These are phyloP conservation scores for Fraxinus cuspidata DNA, from an alignment of 257 asterid genomes.

Conservation along the genomic window DNA sequence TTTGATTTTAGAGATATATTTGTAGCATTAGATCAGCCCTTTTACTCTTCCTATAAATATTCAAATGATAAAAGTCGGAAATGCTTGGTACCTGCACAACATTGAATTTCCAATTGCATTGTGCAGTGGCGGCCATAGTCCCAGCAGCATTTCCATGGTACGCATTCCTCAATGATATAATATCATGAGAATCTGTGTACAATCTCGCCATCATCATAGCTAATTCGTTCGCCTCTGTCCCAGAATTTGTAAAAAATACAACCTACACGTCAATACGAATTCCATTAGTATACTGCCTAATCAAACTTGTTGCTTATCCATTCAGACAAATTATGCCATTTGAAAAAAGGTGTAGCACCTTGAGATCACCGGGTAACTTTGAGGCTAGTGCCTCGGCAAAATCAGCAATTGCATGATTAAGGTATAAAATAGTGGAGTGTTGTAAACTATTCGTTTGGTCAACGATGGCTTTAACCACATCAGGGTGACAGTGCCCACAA, in stretches of 20 bases:
- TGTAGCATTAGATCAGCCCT: background rate
- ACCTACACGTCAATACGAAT: constrained; percentile 39
- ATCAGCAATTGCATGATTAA: constrained; percentile 67
- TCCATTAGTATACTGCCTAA: background rate
- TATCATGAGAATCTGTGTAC: constrained; percentile 61
- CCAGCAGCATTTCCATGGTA: constrained; percentile 78
- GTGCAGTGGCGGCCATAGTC: constrained; percentile 81
- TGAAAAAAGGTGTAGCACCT: constrained; percentile 36
- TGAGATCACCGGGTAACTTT: constrained; percentile 69
- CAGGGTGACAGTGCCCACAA: constrained; percentile 69
- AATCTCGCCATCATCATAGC: constrained; percentile 83
- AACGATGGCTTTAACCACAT: constrained; percentile 54
- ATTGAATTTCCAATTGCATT: constrained; percentile 72
- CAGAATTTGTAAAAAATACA: constrained; percentile 76
- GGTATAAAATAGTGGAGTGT: constrained; percentile 66
- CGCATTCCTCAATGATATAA: constrained; percentile 66
- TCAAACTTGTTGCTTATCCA: background rate
- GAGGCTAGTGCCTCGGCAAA: constrained; percentile 78
- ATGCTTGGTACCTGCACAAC: constrained; percentile 53
- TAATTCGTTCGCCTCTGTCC: constrained; percentile 77
- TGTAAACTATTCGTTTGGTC: constrained; percentile 56
- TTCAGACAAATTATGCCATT: background rate
- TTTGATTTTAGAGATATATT: background rate
- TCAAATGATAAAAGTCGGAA: background rate
- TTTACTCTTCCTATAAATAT: too few relatives aligned